Conservation (phyloP, 1,139 yeast genomes). For the Yamadazyma blattariae region DNA sequence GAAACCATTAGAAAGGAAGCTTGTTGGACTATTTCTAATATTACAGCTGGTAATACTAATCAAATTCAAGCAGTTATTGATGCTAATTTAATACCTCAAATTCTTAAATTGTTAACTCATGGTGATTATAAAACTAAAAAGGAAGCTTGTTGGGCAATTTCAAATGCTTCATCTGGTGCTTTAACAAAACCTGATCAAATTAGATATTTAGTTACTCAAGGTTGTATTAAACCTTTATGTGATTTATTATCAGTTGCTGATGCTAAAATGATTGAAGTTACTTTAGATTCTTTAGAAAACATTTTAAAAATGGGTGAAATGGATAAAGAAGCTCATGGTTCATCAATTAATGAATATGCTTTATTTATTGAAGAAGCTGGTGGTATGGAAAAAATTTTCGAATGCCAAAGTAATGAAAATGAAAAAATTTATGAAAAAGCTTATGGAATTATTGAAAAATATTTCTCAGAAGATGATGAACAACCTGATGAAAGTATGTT, state of each 20-base stretch:
- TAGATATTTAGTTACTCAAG: constrained; percentile 87
- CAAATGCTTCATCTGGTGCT: constrained; percentile 97
- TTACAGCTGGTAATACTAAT: constrained; percentile 93
- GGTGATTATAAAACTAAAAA: constrained; percentile 96
- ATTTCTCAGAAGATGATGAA: constrained; percentile 81
- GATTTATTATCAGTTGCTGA: constrained; percentile 87
- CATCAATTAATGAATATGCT: constrained; percentile 78
- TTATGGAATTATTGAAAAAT: constrained; percentile 82
- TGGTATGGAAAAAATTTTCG: constrained; percentile 95
- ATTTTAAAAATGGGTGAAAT: constrained; percentile 91
- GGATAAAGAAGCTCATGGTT: constrained; percentile 76
- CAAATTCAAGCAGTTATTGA: constrained; percentile 97
- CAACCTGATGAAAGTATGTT: constrained; percentile 73
- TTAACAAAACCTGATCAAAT: constrained; percentile 89
- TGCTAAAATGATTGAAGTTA: constrained; percentile 88
- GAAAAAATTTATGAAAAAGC: constrained; percentile 93
- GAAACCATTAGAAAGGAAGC: constrained; percentile 96
- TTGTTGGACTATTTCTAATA: constrained; percentile 97
- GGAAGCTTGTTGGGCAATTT: constrained; percentile 99
- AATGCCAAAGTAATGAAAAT: constrained; percentile 88
- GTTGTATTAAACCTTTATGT: constrained; percentile 96
- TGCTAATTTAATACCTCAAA: constrained; percentile 89
- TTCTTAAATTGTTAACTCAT: constrained; percentile 71
- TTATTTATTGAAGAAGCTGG: constrained; percentile 96
- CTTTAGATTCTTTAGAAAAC: constrained; percentile 92